Evolutionary conservation across 2,329 filamentous ascomycete species (phyloP).

Genomic region (Epichloe bromicola): DNA sequence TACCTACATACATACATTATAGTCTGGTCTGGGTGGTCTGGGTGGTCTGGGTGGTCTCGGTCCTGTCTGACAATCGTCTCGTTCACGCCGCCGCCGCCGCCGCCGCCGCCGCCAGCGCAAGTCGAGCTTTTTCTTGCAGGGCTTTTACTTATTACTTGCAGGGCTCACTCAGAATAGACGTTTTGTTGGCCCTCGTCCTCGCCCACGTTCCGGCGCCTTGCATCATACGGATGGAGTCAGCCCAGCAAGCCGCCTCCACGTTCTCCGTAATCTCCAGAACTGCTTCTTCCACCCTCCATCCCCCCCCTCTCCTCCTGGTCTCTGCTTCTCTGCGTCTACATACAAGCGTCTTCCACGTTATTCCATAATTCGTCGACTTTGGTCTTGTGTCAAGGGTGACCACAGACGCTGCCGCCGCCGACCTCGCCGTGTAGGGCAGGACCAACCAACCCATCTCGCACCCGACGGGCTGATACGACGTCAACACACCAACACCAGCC

Average conservation of each 20-base stretch:
- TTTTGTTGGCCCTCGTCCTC: too few relatives aligned
- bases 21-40: too few relatives aligned
- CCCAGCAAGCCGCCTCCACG: slow-evolving; percentile 1
- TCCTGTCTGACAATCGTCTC: neutral
- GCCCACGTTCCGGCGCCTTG: neutral
- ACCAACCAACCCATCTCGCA: neutral
- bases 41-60: too few relatives aligned
- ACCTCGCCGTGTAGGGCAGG: neutral
- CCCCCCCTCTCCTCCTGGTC: neutral
- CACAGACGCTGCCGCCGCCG: neutral
- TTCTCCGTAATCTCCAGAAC: neutral
- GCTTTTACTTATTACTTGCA: too few relatives aligned
- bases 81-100: neutral
- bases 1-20: too few relatives aligned
- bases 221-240: neutral
- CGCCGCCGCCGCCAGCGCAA: neutral
- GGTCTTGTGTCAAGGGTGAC: neutral
- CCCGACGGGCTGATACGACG: neutral
- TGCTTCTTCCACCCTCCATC: neutral
- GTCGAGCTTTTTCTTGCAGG: too few relatives aligned
- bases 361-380: neutral
- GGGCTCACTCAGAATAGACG: too few relatives aligned
- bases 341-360: neutral
- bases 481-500: neutral
- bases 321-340: neutral